Conservation (phyloP, 768 basidiomycete species). For the Kwoniella newhampshirensis region DNA sequence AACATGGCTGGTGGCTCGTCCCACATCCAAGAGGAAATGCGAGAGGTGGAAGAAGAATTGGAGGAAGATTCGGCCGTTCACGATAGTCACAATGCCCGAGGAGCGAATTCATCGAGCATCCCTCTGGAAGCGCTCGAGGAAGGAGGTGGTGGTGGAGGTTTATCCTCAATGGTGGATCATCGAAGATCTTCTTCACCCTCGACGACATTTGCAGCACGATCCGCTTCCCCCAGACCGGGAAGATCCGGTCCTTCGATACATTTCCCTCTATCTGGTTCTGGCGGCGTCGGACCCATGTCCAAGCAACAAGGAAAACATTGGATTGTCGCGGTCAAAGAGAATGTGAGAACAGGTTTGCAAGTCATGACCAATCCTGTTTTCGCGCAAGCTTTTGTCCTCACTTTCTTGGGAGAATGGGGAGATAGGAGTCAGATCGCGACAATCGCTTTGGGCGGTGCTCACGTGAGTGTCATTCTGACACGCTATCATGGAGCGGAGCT, state of each 20-base stretch:
- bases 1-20: slow-evolving; percentile 74
- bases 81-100: slow-evolving; percentile 39
- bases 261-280: slow-evolving; percentile 22
- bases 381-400: slow-evolving; percentile 89
- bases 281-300: slow-evolving; percentile 19
- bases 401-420: slow-evolving; percentile 99
- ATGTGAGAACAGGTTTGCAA: slow-evolving; percentile 76
- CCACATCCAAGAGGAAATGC: slow-evolving; percentile 90
- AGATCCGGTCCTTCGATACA: slow-evolving; percentile 17
- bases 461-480: slow-evolving; percentile 61
- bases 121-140: slow-evolving; percentile 77
- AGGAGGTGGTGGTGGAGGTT: slow-evolving; percentile 52
- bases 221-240: slow-evolving; percentile 1
- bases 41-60: slow-evolving; percentile 93
- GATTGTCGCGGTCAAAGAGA: slow-evolving; percentile 57
- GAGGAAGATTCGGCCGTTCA: slow-evolving; percentile 67
- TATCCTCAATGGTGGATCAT: background rate
- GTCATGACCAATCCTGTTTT: slow-evolving; percentile 87
- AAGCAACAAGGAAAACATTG: slow-evolving; percentile 25
- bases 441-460: slow-evolving; percentile 89
- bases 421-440: slow-evolving; percentile 97
- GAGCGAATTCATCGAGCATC: slow-evolving; percentile 51
- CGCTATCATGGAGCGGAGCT: background rate
- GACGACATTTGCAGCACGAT: slow-evolving; percentile 7
- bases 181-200: too few species aligned